Conservation (phyloP, 2,329 filamentous ascomycete genomes). For the Zymoseptoria brevis region DNA sequence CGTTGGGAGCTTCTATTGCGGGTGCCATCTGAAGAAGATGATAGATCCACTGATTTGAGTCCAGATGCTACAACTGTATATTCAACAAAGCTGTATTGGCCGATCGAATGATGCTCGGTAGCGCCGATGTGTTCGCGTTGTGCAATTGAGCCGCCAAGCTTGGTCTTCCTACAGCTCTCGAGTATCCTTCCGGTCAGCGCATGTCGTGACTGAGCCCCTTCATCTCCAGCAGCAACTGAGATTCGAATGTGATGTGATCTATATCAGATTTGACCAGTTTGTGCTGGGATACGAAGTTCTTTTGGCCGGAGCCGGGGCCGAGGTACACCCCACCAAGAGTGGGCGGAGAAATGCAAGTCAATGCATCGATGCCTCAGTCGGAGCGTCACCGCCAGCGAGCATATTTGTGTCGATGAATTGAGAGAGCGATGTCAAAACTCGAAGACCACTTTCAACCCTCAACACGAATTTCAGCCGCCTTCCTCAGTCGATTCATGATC, state of each 20-base stretch:
- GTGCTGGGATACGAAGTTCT: neutral
- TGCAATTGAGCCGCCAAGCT: neutral
- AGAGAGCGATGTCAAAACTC: neutral
- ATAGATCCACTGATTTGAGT: neutral
- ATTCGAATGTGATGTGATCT: neutral
- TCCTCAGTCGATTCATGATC: conserved; percentile 45
- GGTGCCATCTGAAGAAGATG: neutral
- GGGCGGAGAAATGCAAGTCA: neutral
- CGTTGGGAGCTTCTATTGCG: neutral
- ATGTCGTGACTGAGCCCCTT: neutral
- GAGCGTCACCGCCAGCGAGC: neutral
- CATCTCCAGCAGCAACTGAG: neutral
- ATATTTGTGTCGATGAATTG: neutral
- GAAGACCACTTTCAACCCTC: neutral
- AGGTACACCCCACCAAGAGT: neutral
- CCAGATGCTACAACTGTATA: neutral
- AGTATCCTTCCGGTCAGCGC: neutral
- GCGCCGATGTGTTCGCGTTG: neutral
- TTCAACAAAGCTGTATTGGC: neutral
- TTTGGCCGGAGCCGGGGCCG: neutral
- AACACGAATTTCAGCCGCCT: conserved; percentile 38
- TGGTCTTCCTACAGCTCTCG: too few relatives aligned
- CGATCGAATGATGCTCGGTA: neutral
- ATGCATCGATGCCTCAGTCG: neutral
- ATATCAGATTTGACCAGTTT: neutral